Evolutionary conservation across 345 rosid species (phyloP).

Genomic region (Salix viminalis): DNA sequence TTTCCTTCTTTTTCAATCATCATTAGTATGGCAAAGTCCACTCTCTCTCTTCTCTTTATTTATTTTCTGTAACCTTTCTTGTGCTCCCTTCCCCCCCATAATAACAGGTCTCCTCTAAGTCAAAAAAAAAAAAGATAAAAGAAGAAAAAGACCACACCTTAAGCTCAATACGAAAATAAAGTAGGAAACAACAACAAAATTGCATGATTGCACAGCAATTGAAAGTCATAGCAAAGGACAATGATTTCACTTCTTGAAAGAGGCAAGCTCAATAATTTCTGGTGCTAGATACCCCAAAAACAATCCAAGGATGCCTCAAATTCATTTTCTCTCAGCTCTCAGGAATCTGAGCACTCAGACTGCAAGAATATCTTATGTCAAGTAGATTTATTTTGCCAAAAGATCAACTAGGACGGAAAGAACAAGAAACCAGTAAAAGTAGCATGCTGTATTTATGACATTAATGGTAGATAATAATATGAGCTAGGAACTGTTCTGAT

Average conservation of each 20-base stretch:
- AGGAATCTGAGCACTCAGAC: not conserved
- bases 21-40: constrained; percentile 19
- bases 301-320: not conserved
- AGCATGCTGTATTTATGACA: not conserved
- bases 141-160: not conserved
- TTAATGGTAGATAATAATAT: not conserved
- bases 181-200: not conserved
- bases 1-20: constrained; percentile 28
- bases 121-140: not conserved
- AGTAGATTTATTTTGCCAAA: not conserved
- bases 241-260: constrained; percentile 9
- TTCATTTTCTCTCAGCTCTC: not conserved
- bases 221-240: constrained; percentile 7
- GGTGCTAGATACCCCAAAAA: not conserved
- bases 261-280: constrained; percentile 6
- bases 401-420: too few relatives aligned
- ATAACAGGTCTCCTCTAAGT: not conserved
- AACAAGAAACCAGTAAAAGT: not conserved
- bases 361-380: constrained; percentile 6
- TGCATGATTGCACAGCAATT: constrained; percentile 4
- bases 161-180: not conserved
- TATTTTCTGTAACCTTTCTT: not conserved
- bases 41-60: not conserved
- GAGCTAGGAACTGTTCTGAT: not conserved
- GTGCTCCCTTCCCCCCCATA: not conserved